A percentile compares a stretch with the other conserved stretches of the same genome.
These are phyloP conservation scores for Zopfia rhizophila DNA, from an alignment of 2,329 filamentous ascomycete genomes.

Conservation along the genomic window DNA sequence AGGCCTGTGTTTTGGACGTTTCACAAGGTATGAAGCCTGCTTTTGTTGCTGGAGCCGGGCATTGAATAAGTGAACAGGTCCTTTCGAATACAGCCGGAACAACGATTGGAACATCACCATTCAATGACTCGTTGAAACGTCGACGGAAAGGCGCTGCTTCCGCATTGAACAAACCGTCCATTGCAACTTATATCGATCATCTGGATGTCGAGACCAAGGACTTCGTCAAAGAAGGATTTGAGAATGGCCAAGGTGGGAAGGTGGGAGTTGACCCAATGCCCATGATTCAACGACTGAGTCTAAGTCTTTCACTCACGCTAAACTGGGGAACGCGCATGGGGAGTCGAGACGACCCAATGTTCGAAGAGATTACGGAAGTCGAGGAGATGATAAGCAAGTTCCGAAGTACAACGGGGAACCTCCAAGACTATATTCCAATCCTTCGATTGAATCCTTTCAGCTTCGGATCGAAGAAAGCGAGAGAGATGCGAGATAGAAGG, in stretches of 20 bases:
- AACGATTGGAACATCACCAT: slow-evolving; percentile 75
- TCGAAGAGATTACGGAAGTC: slow-evolving; percentile 71
- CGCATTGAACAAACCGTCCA: slow-evolving; percentile 72
- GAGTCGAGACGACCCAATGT: slow-evolving; percentile 68
- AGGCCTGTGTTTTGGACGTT: slow-evolving; percentile 59
- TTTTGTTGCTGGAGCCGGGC: neutral
- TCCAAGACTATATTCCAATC: slow-evolving; percentile 70
- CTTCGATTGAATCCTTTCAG: slow-evolving; percentile 70
- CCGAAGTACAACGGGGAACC: slow-evolving; percentile 68
- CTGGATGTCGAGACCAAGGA: slow-evolving; percentile 71
- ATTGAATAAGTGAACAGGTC: slow-evolving; percentile 54
- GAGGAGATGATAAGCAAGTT: slow-evolving; percentile 70
- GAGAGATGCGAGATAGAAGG: slow-evolving; percentile 68
- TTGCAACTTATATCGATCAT: slow-evolving; percentile 70
- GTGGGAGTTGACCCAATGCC: slow-evolving; percentile 71
- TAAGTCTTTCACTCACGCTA: slow-evolving; percentile 71
- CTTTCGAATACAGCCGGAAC: slow-evolving; percentile 73
- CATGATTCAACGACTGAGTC: slow-evolving; percentile 72
- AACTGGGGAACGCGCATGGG: slow-evolving; percentile 73
- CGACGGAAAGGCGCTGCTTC: slow-evolving; percentile 72
- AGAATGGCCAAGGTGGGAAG: slow-evolving; percentile 66
- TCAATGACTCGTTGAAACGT: slow-evolving; percentile 71
- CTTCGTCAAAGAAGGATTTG: slow-evolving; percentile 69
- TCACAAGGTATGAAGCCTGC: slow-evolving; percentile 48
- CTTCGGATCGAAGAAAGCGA: slow-evolving; percentile 66